Base-by-base conservation (phyloP, 2,329 filamentous ascomycete species). In the Ramularia endophylla region DNA sequence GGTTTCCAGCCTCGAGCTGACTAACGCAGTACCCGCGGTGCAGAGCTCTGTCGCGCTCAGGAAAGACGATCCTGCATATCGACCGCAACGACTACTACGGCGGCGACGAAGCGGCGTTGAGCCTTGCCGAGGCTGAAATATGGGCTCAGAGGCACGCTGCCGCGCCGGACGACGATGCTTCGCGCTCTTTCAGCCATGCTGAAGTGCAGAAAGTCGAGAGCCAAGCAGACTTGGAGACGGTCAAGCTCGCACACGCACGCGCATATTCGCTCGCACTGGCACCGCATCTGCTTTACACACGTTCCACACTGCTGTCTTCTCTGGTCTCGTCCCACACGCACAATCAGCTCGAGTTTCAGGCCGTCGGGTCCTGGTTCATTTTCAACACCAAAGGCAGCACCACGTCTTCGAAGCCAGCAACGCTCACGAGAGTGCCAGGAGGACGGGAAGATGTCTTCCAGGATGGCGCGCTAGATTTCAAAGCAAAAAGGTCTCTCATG, bases 281-380 rank as follows among this genome's bases (percentile, higher is more conserved):
- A 15, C 89, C 92, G 5, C 85, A 94, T 57, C 71, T 95, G 48
- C 81, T 97, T 39, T 92, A 95, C 64, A 78, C 86, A 8, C 82
- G 83, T 40, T 94, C 89, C 2, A 73, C 78, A 51, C 74, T 97
- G 25, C 71, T 97, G 4, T 77, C 80, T 7, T 77, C 81, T 55
- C 77, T 97, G 12, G 86, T 97, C n/a, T 87, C 88, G 2, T 95
- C 90, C 5, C 84, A 82, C 53, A 84, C 88, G 9, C 90, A 90
- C 58, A 79, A 83, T 16, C 89, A 95, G 66, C 76, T 98, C 34
- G 90, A 97, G 60, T 97, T 97, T 54, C 78, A 92, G 47, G 87
- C 90, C 19, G 86, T 97, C 18, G 90, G 90, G 18, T 90, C 85
- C 42, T 97, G 90, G 78, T 95, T 85, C 75, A 79, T 95, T 41